Evolutionary conservation across 805 yeast species (phyloP).

Genomic region (Starmerella bombi): DNA sequence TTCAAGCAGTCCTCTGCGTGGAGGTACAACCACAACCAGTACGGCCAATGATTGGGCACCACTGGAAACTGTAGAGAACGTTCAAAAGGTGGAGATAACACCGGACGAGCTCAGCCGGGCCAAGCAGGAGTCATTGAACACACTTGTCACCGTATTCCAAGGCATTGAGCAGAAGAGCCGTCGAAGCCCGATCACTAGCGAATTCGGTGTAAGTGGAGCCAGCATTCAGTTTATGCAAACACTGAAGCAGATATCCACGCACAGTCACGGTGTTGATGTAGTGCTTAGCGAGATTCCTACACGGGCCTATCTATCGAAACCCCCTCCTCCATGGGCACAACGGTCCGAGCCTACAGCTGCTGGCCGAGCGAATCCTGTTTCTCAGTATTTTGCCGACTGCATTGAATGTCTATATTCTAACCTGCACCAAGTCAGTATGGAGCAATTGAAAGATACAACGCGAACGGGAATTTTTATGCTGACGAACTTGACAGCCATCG

Average conservation of each 20-base stretch:
- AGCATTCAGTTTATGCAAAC: conserved; percentile 62
- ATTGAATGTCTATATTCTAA: conserved; percentile 58
- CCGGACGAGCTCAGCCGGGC: conserved; percentile 8
- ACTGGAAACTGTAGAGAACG: conserved; percentile 22
- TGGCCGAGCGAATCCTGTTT: conserved; percentile 32
- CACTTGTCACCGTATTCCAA: conserved; percentile 31
- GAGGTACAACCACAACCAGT: not conserved
- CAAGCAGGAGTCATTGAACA: conserved; percentile 25
- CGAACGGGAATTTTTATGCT: conserved; percentile 34
- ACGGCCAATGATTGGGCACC: conserved; percentile 20
- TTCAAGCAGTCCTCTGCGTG: not conserved
- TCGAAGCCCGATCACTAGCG: conserved; percentile 41
- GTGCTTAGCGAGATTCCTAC: conserved; percentile 41
- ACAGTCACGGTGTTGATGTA: conserved; percentile 38
- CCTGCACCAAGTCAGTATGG: conserved; percentile 44
- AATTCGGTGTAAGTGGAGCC: conserved; percentile 56
- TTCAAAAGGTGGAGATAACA: conserved; percentile 1
- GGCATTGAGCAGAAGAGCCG: conserved; percentile 41
- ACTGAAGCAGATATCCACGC: conserved; percentile 51
- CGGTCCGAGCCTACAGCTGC: conserved; percentile 33
- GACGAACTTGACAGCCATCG: conserved; percentile 17
- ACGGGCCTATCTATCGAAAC: conserved; percentile 56
- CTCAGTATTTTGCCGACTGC: conserved; percentile 56
- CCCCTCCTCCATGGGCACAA: conserved; percentile 41
- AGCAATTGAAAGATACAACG: conserved; percentile 26